Evolutionary conservation across 1,284 basidiomycete species (phyloP).

Genomic region (Naganishia liquefaciens): DNA sequence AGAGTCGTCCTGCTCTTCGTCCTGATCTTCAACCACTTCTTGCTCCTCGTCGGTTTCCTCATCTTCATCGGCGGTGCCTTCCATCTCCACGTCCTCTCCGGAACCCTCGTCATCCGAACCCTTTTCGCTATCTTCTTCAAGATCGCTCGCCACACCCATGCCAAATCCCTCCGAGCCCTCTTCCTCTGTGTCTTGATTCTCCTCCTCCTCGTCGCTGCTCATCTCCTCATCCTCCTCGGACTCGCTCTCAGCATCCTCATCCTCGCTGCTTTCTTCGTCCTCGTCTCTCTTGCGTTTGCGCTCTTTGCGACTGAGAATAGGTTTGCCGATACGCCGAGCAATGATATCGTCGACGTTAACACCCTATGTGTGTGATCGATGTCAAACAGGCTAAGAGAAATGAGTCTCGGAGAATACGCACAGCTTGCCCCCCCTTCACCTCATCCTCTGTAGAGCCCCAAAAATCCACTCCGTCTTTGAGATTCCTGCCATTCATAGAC

Average conservation of each 20-base stretch:
- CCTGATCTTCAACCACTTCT: constrained; percentile 50
- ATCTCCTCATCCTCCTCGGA: constrained; percentile 40
- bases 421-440: constrained; percentile 64
- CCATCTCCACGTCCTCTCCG: constrained; percentile 39
- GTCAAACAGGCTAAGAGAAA: constrained; percentile 15
- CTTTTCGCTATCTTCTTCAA: constrained; percentile 36
- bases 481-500: constrained; percentile 58
- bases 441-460: constrained; percentile 59
- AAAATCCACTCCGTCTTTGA: constrained; percentile 54
- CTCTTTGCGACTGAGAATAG: constrained; percentile 40
- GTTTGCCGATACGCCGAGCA: constrained; percentile 62
- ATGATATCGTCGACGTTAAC: constrained; percentile 92
- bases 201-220: constrained; percentile 42
- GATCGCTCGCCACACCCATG: constrained; percentile 35
- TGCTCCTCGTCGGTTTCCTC: constrained; percentile 39
- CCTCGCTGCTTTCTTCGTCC: constrained; percentile 40
- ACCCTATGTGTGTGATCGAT: constrained; percentile 59
- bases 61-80: constrained; percentile 43
- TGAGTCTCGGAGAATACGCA: constrained; percentile 52
- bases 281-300: constrained; percentile 60
- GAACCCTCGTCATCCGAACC: constrained; percentile 47
- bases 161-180: constrained; percentile 39
- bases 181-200: constrained; percentile 42
- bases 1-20: constrained; percentile 48
- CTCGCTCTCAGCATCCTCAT: constrained; percentile 35